Conservation (phyloP, 345 rosid genomes). For the Hirschfeldia incana region DNA sequence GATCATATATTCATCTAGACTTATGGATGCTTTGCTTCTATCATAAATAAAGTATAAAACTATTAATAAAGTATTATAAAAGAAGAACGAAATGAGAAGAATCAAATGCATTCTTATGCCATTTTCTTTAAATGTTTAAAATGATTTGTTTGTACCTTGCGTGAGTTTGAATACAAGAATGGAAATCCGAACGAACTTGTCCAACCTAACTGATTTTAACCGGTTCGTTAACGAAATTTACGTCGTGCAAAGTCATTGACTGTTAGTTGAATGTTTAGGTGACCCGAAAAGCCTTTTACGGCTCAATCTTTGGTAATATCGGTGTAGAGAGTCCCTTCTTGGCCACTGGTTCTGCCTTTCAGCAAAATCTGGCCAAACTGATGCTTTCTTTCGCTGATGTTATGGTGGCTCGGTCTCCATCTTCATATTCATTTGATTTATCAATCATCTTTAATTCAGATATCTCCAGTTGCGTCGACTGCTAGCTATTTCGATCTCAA, state of each 20-base stretch:
- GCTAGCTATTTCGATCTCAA: too few species aligned
- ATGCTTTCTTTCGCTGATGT: too few species aligned
- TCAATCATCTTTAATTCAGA: too few species aligned
- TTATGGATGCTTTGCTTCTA: slow-evolving; percentile 14
- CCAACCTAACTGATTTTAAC: neutral
- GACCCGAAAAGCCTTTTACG: neutral
- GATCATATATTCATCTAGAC: slow-evolving; percentile 11
- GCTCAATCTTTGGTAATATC: neutral
- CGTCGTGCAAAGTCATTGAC: neutral
- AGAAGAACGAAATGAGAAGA: neutral
- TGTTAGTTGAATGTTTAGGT: too few species aligned
- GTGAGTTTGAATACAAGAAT: neutral
- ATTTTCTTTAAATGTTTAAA: neutral
- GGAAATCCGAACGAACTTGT: neutral
- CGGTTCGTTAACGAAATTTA: neutral
- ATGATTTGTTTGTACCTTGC: neutral
- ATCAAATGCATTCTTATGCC: neutral
- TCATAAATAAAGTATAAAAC: slow-evolving; percentile 15
- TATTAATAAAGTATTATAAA: neutral
- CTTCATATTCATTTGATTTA: too few species aligned
- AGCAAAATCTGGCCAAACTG: too few species aligned
- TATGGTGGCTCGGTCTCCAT: too few species aligned
- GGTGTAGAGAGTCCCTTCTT: too few species aligned
- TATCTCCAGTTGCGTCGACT: too few species aligned
- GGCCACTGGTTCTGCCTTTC: too few species aligned